Percentiles rank a stretch among this genome's conserved stretches.
Conservation (phyloP, 225 moss, liverwort and hornwort genomes). For the Asterella californica region DNA sequence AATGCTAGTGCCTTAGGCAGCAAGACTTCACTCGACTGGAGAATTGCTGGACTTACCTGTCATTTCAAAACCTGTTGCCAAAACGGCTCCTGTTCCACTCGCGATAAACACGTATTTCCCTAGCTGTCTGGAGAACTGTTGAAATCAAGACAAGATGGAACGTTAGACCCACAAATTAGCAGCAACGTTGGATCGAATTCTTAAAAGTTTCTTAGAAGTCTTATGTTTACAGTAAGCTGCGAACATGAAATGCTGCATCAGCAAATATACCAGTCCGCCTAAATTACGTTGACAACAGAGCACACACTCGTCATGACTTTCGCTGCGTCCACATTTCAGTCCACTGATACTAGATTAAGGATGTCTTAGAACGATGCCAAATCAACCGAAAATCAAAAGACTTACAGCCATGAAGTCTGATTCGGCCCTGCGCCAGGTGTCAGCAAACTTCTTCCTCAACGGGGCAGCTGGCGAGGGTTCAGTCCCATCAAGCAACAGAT, state of each 20-base stretch:
- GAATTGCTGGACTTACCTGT: slow-evolving; percentile 44
- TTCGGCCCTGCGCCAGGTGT: slow-evolving; percentile 75
- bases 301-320: background rate
- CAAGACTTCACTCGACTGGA: background rate
- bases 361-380: slow-evolving; percentile 5
- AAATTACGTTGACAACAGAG: background rate
- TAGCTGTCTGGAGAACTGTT: slow-evolving; percentile 76
- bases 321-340: background rate
- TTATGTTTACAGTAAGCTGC: too few relatives aligned
- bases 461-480: slow-evolving; percentile 53
- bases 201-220: background rate
- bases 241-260: background rate
- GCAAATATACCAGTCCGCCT: background rate
- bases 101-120: slow-evolving; percentile 86
- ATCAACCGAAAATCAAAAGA: background rate
- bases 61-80: slow-evolving; percentile 84
- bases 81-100: slow-evolving; percentile 79
- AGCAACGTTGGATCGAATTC: background rate
- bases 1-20: background rate
- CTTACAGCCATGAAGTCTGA: slow-evolving; percentile 83
- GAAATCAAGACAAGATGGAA: background rate
- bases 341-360: background rate
- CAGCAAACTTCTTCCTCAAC: slow-evolving; percentile 58
- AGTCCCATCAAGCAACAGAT: slow-evolving; percentile 55
- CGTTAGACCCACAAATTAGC: background rate